Conservation (phyloP, 2,329 filamentous ascomycete genomes). For the Nigrospora oryzae region DNA sequence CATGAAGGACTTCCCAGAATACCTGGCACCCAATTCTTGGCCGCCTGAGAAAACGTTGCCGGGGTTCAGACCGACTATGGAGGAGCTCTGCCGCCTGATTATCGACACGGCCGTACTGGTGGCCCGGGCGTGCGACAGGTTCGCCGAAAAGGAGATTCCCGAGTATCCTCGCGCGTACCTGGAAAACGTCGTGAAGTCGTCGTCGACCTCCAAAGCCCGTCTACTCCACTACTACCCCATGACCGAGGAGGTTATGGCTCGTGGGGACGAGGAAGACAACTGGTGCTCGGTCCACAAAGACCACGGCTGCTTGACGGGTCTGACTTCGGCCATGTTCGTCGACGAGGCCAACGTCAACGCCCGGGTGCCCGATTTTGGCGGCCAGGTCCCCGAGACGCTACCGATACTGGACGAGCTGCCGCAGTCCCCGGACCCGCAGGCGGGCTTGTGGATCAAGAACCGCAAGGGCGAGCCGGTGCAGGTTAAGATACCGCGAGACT, state of each 20-base stretch:
- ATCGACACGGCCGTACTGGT: conserved; percentile 87
- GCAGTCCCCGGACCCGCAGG: conserved; percentile 69
- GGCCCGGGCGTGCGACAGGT: conserved; percentile 81
- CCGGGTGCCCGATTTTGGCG: conserved; percentile 24
- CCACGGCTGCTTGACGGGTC: conserved; percentile 85
- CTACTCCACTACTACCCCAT: conserved; percentile 88
- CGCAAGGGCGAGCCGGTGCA: conserved; percentile 77
- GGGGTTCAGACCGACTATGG: conserved; percentile 65
- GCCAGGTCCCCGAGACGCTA: conserved; percentile 22
- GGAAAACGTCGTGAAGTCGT: conserved; percentile 77
- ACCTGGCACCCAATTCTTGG: conserved; percentile 88
- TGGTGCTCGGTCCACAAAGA: conserved; percentile 93
- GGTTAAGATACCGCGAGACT: conserved; percentile 83
- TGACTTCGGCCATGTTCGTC: conserved; percentile 94
- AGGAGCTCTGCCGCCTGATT: conserved; percentile 71
- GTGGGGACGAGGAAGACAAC: conserved; percentile 56
- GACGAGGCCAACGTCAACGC: conserved; percentile 52
- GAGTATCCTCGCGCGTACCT: conserved; percentile 73
- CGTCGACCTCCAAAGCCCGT: conserved; percentile 82
- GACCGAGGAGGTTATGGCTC: conserved; percentile 23
- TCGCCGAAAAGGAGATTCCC: conserved; percentile 69
- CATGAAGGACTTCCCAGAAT: conserved; percentile 67
- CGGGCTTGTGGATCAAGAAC: conserved; percentile 91
- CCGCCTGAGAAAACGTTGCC: conserved; percentile 61
- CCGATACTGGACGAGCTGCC: conserved; percentile 61